A percentile compares a stretch with the other conserved stretches of the same genome.
Conservation (phyloP, 2,329 filamentous ascomycete species). For the Cytospora piceicola region DNA sequence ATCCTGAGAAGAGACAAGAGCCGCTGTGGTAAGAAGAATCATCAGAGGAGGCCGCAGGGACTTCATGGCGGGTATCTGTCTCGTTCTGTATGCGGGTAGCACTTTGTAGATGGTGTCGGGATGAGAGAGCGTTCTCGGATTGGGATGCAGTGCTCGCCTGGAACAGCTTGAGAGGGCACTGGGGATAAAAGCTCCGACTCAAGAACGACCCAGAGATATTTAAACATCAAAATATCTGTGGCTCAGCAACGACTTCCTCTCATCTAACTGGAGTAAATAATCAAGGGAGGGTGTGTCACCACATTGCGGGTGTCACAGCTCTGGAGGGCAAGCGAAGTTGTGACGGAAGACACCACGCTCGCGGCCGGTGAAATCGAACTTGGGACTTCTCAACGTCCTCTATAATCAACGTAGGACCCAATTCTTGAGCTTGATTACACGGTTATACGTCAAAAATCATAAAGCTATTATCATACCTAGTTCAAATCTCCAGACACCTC, state of each 20-base stretch:
- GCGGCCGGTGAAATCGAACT: not conserved
- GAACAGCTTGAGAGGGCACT: not conserved
- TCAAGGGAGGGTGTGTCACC: not conserved
- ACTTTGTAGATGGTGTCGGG: not conserved
- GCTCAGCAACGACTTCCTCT: not conserved
- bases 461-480: too few relatives aligned
- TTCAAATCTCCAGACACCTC: too few relatives aligned
- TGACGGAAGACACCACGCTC: not conserved
- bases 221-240: not conserved
- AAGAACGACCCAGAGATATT: not conserved
- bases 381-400: too few relatives aligned
- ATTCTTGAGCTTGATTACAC: too few relatives aligned
- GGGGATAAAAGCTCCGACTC: not conserved
- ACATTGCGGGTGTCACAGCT: slow-evolving; percentile 8
- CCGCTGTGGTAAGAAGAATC: not conserved
- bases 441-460: too few relatives aligned
- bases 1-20: not conserved
- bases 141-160: not conserved
- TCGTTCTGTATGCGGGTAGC: not conserved
- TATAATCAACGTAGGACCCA: too few relatives aligned
- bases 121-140: not conserved
- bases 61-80: not conserved
- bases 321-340: not conserved
- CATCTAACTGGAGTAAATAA: not conserved
- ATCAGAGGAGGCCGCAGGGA: too few relatives aligned